Percentiles rank a stretch among this genome's conserved stretches.
These are phyloP conservation scores for Anthoceros angustus DNA, from an alignment of 225 moss, liverwort and hornwort species.

Conservation along the genomic window DNA sequence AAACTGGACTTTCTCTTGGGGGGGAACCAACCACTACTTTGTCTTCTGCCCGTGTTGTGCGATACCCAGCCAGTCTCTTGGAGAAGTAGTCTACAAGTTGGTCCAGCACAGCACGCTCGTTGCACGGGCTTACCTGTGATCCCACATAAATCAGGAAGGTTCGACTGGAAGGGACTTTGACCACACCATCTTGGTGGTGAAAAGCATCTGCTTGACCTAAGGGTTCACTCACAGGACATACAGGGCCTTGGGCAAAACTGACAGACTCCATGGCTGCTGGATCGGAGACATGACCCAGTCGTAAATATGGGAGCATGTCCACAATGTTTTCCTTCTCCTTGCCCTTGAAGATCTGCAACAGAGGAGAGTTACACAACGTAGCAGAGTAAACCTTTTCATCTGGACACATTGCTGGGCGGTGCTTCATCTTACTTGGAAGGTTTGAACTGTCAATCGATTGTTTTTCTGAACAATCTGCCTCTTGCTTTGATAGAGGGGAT, in stretches of 20 bases:
- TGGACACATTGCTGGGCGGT: neutral
- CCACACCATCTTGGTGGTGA: neutral
- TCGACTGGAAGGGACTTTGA: too few relatives aligned
- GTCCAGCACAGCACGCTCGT: constrained; percentile 77
- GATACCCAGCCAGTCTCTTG: constrained; percentile 64
- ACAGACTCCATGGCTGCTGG: constrained; percentile 81
- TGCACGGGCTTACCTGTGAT: constrained; percentile 69
- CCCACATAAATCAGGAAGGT: too few relatives aligned
- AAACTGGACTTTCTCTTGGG: neutral
- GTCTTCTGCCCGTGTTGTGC: constrained; percentile 34
- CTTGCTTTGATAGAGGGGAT: constrained; percentile 95
- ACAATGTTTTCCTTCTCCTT: constrained; percentile 75
- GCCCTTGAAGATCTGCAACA: constrained; percentile 59
- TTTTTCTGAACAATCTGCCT: constrained; percentile 74
- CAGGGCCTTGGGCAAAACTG: constrained; percentile 72
- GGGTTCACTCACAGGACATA: constrained; percentile 59
- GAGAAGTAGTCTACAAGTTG: constrained; percentile 54
- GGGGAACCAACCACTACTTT: constrained; percentile 35
- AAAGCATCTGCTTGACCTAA: neutral
- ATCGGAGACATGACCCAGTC: constrained; percentile 73
- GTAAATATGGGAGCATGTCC: constrained; percentile 87
- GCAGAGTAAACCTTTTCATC: neutral
- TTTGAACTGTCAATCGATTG: constrained; percentile 78
- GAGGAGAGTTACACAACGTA: neutral
- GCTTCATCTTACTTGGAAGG: constrained; percentile 46